Evolutionary conservation across 805 yeast species (phyloP), one percentile per base, ranked within the genome.

Genomic region (Debaryomyces maramus): DNA sequence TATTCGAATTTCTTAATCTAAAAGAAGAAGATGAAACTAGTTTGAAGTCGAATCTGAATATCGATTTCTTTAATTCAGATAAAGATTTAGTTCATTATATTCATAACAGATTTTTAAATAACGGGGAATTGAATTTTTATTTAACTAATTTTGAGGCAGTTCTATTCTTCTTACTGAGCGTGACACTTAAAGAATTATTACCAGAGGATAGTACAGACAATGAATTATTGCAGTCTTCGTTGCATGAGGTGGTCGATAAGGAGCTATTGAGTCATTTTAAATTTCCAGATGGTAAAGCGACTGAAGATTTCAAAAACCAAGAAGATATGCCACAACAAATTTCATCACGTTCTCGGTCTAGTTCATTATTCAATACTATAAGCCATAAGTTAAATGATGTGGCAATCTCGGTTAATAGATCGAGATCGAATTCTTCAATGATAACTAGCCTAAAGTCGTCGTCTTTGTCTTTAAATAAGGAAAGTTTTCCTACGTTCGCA

Each of bases 81-180:
- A 50, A 50, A 19, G 62, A 55, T 15, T 43, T 68, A 22, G 51
- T 63, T n/a, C 44, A 56, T 6, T 55, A 51, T 41, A 52, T 68
- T 8, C 53, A 52, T 37, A 36, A 44, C 11, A 51, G 43, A 11
- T 63, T 53, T 40, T 54, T 68, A 30, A 68, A 69, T 46, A 58
- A 55, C 20, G 73, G 74, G 1, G 75, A 69, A 42, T 43, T 61
- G 26, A 56, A 57, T 34, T 70, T 58, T 41, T 69, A 67, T 45
- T 50, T 69, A 21, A 69, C 74, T 3, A 70, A 70, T 46, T 63
- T 68, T 38, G 75, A 70, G 39, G 75, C 75, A 3, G 60, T 65
- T 13, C 51, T 67, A 10, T 60, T 53, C 32, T 70, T 62, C 48
- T 51, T 69, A 26, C 61, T 65, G 41, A 66, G 62, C 34, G 60